Percentiles rank a stretch among this genome's conserved stretches.
Evolutionary conservation across 2,329 filamentous ascomycete genomes (phyloP).

Genomic region (Cyanodermella asteris): DNA sequence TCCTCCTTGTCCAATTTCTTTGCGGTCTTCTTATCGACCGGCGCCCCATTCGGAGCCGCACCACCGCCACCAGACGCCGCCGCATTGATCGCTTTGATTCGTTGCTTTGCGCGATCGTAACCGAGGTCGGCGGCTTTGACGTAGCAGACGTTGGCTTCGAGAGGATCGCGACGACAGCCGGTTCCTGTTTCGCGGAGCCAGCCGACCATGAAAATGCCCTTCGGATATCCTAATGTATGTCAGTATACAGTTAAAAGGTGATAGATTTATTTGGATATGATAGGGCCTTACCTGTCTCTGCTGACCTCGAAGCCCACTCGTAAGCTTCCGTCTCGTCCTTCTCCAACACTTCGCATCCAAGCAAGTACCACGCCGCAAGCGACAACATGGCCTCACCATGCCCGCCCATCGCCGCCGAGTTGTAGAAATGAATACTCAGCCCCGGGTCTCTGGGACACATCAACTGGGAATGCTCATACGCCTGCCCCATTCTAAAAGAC

Average conservation of each 20-base stretch:
- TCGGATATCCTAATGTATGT: slow-evolving; percentile 16
- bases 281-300: slow-evolving; percentile 49
- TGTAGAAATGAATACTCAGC: slow-evolving; percentile 93
- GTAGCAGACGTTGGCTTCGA: slow-evolving; percentile 97
- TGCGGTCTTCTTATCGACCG: background rate
- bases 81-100: slow-evolving; percentile 65
- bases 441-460: slow-evolving; percentile 78
- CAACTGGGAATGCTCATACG: slow-evolving; percentile 80
- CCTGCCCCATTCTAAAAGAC: slow-evolving; percentile 75
- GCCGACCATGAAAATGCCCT: slow-evolving; percentile 82
- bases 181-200: slow-evolving; percentile 99
- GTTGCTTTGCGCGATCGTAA: slow-evolving; percentile 71
- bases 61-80: slow-evolving; percentile 39
- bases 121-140: slow-evolving; percentile 84
- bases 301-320: slow-evolving; percentile 79
- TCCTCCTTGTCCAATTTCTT: slow-evolving; percentile 1
- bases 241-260: background rate
- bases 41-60: background rate
- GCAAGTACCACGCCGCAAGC: slow-evolving; percentile 94
- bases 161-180: slow-evolving; percentile 76
- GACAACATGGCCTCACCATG: slow-evolving; percentile 92
- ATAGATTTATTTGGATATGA: background rate
- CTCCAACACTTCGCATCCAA: slow-evolving; percentile 76
- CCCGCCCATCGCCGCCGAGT: slow-evolving; percentile 64
- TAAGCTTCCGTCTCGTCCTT: slow-evolving; percentile 94